Evolutionary conservation across 371 early-diverging fungal species (phyloP), one percentile per base, ranked within the genome.

Genomic region (Polyrhizophydium stewartii): DNA sequence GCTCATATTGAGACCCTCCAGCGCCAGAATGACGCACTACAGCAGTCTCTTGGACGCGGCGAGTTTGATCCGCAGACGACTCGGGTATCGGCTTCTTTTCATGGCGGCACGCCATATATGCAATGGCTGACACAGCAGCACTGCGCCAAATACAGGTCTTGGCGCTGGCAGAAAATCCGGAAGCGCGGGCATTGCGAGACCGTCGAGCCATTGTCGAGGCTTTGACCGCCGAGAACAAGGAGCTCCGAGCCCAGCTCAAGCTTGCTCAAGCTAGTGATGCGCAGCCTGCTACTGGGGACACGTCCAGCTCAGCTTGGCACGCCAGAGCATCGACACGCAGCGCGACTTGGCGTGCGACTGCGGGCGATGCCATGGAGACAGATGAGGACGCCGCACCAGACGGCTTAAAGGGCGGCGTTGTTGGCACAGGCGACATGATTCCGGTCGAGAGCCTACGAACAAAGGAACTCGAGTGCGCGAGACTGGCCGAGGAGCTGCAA

Each of bases 111-210:
- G n/a, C n/a, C n/a, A n/a, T n/a, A n/a, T n/a, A n/a, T n/a, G n/a
- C n/a, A 47, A 47, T 25, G 16, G 49, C 28, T 47, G 49, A 25
- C 28, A 47, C 28, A 7, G 9, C 10, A 16, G 43, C 43, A 17
- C 17, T 3, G 49, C 10, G 16, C 43, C 33, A 22, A 12, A n/a
- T 35, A 16, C 49, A 68, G 45, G 76, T 91, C 9, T 70, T 93
- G 55, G 79, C 85, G 70, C 68, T 92, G 7, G 74, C 75, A 21
- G 87, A 89, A 33, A 92, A 90, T 64, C 93, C 92, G 6, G 82
- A 88, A 2, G 72, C 85, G 1, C 67, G 58, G 17, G 87, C 87
- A 50, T 78, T 75, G 53, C 83, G 83, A 25, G 80, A 88, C 31
- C 85, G 91, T n/a, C 74, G 85, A 47, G 67, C 72, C 7, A 83